Conservation (phyloP, 2,329 filamentous ascomycete species). For the Cladosporium phlei region DNA sequence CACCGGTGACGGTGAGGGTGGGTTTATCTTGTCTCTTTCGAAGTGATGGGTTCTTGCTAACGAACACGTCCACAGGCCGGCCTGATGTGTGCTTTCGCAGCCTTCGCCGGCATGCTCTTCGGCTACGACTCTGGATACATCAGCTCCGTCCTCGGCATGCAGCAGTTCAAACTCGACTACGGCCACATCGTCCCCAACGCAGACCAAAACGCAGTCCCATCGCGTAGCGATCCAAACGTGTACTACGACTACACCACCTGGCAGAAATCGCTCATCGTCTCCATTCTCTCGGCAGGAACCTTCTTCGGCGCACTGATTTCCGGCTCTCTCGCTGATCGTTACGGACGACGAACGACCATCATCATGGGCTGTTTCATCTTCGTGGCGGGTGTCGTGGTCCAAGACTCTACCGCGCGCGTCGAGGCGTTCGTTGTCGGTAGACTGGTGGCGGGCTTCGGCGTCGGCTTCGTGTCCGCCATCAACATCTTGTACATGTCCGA, state of each 20-base stretch:
- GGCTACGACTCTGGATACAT: constrained; percentile 57
- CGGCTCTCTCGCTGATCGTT: constrained; percentile 56
- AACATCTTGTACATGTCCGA: constrained; percentile 46
- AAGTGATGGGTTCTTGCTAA: background rate
- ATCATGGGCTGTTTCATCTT: constrained; percentile 61
- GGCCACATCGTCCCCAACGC: constrained; percentile 20
- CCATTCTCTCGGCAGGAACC: constrained; percentile 70
- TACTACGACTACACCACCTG: constrained; percentile 28
- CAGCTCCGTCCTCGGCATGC: constrained; percentile 48
- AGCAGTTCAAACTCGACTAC: constrained; percentile 41
- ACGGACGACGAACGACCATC: constrained; percentile 62
- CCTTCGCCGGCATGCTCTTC: constrained; percentile 58
- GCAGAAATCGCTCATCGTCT: constrained; percentile 59
- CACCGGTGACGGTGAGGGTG: constrained; percentile 33
- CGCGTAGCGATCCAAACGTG: constrained; percentile 15
- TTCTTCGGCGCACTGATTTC: constrained; percentile 65
- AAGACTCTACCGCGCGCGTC: constrained; percentile 57
- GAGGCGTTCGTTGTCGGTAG: constrained; percentile 65
- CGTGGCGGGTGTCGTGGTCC: constrained; percentile 49
- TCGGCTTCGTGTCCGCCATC: constrained; percentile 65
- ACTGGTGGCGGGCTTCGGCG: constrained; percentile 68
- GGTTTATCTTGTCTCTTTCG: background rate
- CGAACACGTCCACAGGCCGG: constrained; percentile 45
- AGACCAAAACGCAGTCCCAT: constrained; percentile 4
- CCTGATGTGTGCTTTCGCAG: constrained; percentile 56